Base-by-base conservation (phyloP, 805 yeast species). In the Blastobotrys muscicola region DNA sequence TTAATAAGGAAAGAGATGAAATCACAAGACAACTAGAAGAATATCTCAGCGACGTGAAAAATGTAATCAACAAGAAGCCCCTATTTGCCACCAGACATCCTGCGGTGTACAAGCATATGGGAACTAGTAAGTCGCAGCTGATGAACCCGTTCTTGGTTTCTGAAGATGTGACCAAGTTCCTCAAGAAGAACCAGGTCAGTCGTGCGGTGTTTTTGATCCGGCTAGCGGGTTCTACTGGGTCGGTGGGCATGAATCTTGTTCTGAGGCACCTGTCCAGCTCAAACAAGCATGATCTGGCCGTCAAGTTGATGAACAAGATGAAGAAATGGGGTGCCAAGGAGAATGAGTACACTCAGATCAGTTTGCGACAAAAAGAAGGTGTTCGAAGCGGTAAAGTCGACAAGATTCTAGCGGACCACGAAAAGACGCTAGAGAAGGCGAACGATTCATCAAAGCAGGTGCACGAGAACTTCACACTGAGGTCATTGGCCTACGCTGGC, bases 311-410 rank as follows among this genome's bases (percentile, higher is more conserved):
- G 33, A 36, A 38, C 3, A 20, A 20, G 13, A 45, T 50, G 43
- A 46, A 48, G 31, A 50, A 50, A 36, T 50, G 53, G 53, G 51
- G 53, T 7, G 44, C 44, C 7, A 33, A 36, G 5, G 51, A 42
- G 7, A 47, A 44, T 29, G 45, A 38, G 15, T 39, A 36, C 20
- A 47, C 50, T 3, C 33, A 38, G 13, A 23, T 34, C 29, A 31
- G 13, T 9, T 12, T 30, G 20, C 8, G 23, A n/a, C 13, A 12
- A 15, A 31, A 40, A 9, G 11, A 13, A 30, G 26, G 29, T 11
- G 30, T 13, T 15, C 5, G 20, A 11, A 33, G 29, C 8, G 29
- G 26, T 6, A 32, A 35, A 8, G 42, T 34, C 10, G 38, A 38
- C 2, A n/a, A 31, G 12, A 20, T 37, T 14, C 12, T 41, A 7